Evolutionary conservation across 1,284 basidiomycete genomes (phyloP).

Genomic region (Ceratobasidium sp.): DNA sequence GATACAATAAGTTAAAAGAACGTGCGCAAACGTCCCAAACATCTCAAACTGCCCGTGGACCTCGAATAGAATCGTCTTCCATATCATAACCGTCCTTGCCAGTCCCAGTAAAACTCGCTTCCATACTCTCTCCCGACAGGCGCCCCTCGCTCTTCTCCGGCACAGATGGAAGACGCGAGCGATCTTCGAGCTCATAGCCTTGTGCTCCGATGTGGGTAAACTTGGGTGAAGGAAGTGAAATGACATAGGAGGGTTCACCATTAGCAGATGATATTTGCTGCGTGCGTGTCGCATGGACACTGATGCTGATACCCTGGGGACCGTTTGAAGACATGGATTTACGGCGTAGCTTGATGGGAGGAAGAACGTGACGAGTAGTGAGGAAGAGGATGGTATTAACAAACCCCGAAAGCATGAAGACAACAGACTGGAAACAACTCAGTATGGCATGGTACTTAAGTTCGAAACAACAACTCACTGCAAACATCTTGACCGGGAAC

Average conservation of each 20-base stretch:
- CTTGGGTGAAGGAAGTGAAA: constrained; percentile 23
- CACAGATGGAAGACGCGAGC: constrained; percentile 4
- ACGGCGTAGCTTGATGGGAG: constrained; percentile 33
- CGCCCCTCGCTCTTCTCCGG: constrained; percentile 17
- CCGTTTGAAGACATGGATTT: constrained; percentile 26
- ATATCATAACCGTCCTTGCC: constrained; percentile 31
- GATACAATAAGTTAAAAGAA: neutral
- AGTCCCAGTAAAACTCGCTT: constrained; percentile 13
- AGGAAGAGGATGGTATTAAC: constrained; percentile 57
- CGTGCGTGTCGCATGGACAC: constrained; percentile 29
- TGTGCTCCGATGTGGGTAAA: constrained; percentile 7
- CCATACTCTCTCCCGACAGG: constrained; percentile 27
- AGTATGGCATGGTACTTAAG: neutral
- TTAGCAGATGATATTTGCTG: constrained; percentile 25
- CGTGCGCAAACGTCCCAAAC: neutral
- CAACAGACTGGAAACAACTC: constrained; percentile 12
- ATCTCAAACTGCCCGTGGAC: neutral
- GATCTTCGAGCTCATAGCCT: constrained; percentile 26
- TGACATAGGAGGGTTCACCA: constrained; percentile 25
- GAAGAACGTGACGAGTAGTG: constrained; percentile 52
- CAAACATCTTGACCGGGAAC: constrained; percentile 53
- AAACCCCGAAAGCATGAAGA: constrained; percentile 55
- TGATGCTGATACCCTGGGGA: constrained; percentile 27
- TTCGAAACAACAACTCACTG: constrained; percentile 50
- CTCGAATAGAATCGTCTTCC: neutral